A percentile compares a stretch with the other conserved stretches of the same genome.
Conservation (phyloP, 805 yeast species). For the Candida peoriensis region DNA sequence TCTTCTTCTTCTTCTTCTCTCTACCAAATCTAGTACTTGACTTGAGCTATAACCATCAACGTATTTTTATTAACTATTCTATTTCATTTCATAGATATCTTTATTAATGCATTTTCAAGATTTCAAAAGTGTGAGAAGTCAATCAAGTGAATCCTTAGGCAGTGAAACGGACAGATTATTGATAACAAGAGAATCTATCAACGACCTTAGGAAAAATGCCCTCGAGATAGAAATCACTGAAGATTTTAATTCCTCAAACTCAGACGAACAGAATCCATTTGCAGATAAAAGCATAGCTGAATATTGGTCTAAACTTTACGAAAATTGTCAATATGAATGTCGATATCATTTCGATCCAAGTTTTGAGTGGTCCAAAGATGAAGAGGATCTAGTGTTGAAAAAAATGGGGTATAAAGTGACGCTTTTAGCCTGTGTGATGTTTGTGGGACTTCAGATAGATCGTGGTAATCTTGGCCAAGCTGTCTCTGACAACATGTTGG, state of each 20-base stretch:
- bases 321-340: constrained; percentile 46
- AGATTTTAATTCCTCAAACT: neutral
- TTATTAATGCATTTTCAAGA: too few relatives aligned
- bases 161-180: neutral
- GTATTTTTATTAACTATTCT: too few relatives aligned
- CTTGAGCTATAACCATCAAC: too few relatives aligned
- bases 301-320: constrained; percentile 37
- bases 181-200: neutral
- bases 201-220: neutral
- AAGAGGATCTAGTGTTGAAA: constrained; percentile 41
- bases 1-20: too few relatives aligned
- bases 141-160: neutral
- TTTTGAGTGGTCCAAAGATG: constrained; percentile 46
- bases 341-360: constrained; percentile 50
- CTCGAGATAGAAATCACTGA: neutral
- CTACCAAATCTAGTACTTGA: too few relatives aligned
- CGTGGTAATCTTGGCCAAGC: constrained; percentile 55
- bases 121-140: too few relatives aligned
- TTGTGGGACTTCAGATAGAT: constrained; percentile 51
- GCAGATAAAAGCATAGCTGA: constrained; percentile 40
- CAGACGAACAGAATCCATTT: constrained; percentile 12
- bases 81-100: too few relatives aligned
- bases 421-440: constrained; percentile 51
- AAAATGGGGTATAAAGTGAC: constrained; percentile 51
- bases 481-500: constrained; percentile 48